phyloP scores from a whole-genome alignment of 805 yeast species.

The Sugiyamaella boreocaroliniensis region DNA sequence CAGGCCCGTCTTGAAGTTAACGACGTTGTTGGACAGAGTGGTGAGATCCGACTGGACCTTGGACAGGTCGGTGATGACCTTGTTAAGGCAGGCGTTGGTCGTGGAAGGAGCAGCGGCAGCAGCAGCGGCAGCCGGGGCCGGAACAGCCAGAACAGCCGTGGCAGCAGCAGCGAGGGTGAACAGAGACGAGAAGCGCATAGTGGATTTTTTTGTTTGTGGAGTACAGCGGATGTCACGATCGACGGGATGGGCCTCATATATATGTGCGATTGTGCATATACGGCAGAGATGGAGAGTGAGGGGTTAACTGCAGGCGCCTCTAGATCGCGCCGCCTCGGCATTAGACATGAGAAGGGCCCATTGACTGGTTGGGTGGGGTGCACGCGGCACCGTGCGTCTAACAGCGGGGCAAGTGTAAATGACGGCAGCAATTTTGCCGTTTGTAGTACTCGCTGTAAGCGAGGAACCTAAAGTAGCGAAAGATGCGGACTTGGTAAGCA shows the following conservation, averaged over 20 bases:
- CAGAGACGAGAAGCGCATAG: not conserved
- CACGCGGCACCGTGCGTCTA: too few relatives aligned
- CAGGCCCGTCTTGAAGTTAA: not conserved
- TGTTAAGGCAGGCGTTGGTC: not conserved
- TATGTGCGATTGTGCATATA: not conserved
- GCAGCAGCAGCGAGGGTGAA: not conserved
- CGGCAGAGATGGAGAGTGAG: not conserved
- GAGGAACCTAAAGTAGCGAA: too few relatives aligned
- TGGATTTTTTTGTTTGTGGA: not conserved
- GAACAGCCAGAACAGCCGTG: not conserved
- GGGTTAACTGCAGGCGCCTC: not conserved
- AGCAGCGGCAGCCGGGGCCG: conserved; percentile 4
- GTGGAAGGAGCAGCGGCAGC: conserved; percentile 1
- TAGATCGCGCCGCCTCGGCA: not conserved
- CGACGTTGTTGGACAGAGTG: not conserved
- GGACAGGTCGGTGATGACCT: not conserved
- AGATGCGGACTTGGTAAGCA: too few relatives aligned
- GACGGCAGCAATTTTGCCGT: too few relatives aligned
- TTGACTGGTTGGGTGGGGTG: too few relatives aligned
- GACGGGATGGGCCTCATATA: not conserved
- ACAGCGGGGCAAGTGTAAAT: too few relatives aligned
- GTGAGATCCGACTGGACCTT: not conserved
- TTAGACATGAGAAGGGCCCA: not conserved
- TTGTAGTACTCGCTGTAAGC: too few relatives aligned
- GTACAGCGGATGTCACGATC: not conserved